Evolutionary conservation across 148 eudicot genomes (phyloP), one percentile per base, ranked within the genome.

Genomic region (Fagopyrum esculentum): DNA sequence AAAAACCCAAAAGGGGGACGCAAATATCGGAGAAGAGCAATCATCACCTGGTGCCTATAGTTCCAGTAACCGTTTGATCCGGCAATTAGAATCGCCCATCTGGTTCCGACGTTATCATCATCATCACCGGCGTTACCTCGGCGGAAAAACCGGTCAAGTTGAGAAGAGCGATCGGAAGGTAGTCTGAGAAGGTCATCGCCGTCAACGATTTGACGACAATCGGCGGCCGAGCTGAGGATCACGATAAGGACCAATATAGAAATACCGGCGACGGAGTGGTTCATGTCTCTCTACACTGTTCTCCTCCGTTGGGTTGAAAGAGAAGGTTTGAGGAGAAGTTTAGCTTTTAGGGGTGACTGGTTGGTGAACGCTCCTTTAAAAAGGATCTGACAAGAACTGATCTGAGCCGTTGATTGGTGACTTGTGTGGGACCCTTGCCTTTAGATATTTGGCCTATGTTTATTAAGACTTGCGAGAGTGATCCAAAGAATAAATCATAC

Each of bases 31-130:
- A 49, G 52, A 1, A 6, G 9, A 55, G n/a, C 60, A n/a, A 55
- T 13, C 30, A 1, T 75, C 35, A 95, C 99, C 99, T 95, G 99
- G 75, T 95, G 99, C 45, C 99, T 73, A 74, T 95, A 95, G 82
- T 95, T 95, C 98, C 98, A 92, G 80, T 90, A 95, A 1, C 92
- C 99, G 56, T 79, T 84, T 22, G 99, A 95, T 19, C 99, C 99
- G n/a, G 99, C 99, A 59, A 95, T 76, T 7, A 95, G 82, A 56
- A 95, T 86, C 1, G 97, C 99, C 99, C 99, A 95, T 76, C 87
- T 86, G 4, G 98, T 95, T 74, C 91, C 98, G 43, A 78, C 81
- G 11, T 51, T 6, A 74, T 69, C 78, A 57, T 80, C 81, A 29
- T 64, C 87, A 49, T 43, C 80, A 5, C 30, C 17, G 11, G 1